Evolutionary conservation across 768 basidiomycete species (phyloP).

Genomic region (Tulasnella sp.): DNA sequence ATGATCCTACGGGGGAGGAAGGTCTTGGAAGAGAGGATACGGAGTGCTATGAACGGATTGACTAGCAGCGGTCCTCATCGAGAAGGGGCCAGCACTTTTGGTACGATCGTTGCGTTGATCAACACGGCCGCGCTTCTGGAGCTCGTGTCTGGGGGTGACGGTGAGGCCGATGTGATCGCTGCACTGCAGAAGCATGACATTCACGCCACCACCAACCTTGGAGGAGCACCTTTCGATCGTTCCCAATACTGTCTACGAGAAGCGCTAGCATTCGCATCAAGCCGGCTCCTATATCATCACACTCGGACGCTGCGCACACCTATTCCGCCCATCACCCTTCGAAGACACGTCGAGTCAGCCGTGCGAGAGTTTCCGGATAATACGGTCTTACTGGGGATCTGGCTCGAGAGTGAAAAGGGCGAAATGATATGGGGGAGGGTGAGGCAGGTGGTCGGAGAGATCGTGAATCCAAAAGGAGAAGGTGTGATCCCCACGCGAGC

Average conservation of each 20-base stretch:
- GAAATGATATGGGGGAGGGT: conserved; percentile 18
- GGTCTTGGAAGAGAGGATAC: conserved; percentile 45
- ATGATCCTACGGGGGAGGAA: conserved; percentile 51
- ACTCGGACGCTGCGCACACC: conserved; percentile 8
- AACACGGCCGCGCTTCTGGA: conserved; percentile 5
- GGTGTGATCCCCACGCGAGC: not conserved
- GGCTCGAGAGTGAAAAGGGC: conserved; percentile 17
- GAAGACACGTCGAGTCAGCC: not conserved
- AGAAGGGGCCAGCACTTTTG: not conserved
- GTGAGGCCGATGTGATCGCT: not conserved
- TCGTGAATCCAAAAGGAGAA: conserved; percentile 4
- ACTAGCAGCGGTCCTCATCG: no score
- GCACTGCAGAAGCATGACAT: not conserved
- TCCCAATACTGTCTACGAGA: not conserved
- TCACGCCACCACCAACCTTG: not conserved
- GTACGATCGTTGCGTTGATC: not conserved
- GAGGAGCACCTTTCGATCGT: not conserved
- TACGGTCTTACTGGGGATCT: conserved; percentile 16
- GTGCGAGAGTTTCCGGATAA: conserved; percentile 1
- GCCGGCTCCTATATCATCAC: conserved; percentile 14
- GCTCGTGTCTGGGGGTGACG: not conserved
- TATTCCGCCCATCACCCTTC: conserved; percentile 8
- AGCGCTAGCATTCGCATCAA: not conserved
- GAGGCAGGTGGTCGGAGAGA: not conserved
- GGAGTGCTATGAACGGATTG: no score